Percentiles rank a stretch among this genome's conserved stretches.
phyloP scores from a whole-genome alignment of 352 stramenopile genomes.

The Elongisporangium anandrum region DNA sequence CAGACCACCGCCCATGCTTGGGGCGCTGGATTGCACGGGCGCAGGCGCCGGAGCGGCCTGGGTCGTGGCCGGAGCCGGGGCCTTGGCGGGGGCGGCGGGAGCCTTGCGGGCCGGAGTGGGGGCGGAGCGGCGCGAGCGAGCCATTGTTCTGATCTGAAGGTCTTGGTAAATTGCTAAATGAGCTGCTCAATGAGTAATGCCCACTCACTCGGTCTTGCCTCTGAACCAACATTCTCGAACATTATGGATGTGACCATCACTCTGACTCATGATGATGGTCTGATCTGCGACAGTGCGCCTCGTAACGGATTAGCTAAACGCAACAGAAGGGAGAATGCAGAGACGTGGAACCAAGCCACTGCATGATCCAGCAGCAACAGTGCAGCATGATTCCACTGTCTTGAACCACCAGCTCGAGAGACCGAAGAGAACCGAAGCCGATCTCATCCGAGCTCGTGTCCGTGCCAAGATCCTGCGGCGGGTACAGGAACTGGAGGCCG shows the following conservation, averaged over 20 bases:
- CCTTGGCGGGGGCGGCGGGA: slow-evolving; percentile 17
- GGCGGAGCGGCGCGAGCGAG: slow-evolving; percentile 56
- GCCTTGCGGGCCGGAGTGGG: slow-evolving; percentile 41
- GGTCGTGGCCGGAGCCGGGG: slow-evolving; percentile 28
- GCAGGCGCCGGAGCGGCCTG: slow-evolving; percentile 23
- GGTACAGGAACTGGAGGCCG: slow-evolving; percentile 4
- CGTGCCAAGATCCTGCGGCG: slow-evolving; percentile 5
- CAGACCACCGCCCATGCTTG: slow-evolving; percentile 90
- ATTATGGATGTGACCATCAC: too few relatives aligned
- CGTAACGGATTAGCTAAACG: not conserved
- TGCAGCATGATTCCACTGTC: too few relatives aligned
- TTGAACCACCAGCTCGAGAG: too few relatives aligned
- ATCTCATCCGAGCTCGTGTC: slow-evolving; percentile 1
- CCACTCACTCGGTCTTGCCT: too few relatives aligned
- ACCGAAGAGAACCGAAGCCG: too few relatives aligned
- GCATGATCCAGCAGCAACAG: too few relatives aligned
- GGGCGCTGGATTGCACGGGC: slow-evolving; percentile 21
- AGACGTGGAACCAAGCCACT: too few relatives aligned
- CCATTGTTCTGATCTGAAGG: slow-evolving; percentile 24
- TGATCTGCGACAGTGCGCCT: not conserved
- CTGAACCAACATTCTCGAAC: too few relatives aligned
- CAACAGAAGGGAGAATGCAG: too few relatives aligned
- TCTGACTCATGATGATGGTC: too few relatives aligned
- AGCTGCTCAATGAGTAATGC: not conserved
- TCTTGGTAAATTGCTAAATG: too few relatives aligned